Base-by-base conservation (phyloP, 2,329 filamentous ascomycete species). In the Penicillium fuscoglaucum region DNA sequence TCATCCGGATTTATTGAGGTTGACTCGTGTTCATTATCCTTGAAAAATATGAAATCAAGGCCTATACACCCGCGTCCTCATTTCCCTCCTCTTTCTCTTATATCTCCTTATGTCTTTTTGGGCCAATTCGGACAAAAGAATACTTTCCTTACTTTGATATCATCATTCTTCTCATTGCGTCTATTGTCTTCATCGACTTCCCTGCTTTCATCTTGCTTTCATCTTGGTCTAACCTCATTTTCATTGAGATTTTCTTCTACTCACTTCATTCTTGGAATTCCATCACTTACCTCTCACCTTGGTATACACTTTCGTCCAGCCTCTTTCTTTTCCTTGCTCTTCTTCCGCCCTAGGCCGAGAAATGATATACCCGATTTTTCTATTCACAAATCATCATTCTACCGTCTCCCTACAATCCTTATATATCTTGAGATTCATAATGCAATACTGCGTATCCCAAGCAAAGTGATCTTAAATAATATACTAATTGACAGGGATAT, bases 341-440 rank as follows among this genome's bases (percentile, higher is more conserved):
- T 53, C 24, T 39, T 59, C 19, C 55, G 52, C 39, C 50, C 40
- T 41, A 54, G 43, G 43, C 37, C 21, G 37, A 64, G 58, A 66
- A 57, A 62, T 66, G 58, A 64, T 66, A 67, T 65, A 64, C 61
- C 65, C 64, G 51, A 51, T 49, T 52, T 59, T 41, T 52, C 40
- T 31, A 24, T 43, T 35, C 39, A 2, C 21, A 39, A 28, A 21
- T 40, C 9, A 53, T 35, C 28, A 15, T 39, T 28, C 28, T 17
- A 28, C 29, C 15, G n/a, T 52, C 4, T 43, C 15, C 17, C 12
- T 44, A 31, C 29, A 37, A 35, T 15, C 17, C 0, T 39, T 43
- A 50, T 8, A 28, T 31, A 39, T 24, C 4, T 37, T 44, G 41
- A 8, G 15, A 7, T 31, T 13, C 37, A 31, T 28, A 10, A 45